phyloP scores from a whole-genome alignment of 257 asterid genomes.

The Haberlea rhodopensis region DNA sequence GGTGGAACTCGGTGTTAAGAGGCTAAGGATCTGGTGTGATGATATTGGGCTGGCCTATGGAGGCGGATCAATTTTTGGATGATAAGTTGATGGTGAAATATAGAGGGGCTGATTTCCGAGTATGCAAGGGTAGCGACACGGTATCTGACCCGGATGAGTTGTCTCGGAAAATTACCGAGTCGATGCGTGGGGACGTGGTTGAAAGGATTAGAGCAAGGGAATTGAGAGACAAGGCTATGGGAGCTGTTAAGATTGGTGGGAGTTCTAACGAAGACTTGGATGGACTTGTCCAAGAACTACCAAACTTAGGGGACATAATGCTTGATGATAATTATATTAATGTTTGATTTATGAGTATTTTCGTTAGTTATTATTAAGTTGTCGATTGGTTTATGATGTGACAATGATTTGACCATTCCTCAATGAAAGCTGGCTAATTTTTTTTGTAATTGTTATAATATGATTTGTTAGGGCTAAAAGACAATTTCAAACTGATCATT shows the following conservation, averaged over 20 bases:
- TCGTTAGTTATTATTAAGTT: too few relatives aligned
- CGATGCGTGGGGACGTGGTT: constrained; percentile 34
- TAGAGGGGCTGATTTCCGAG: constrained; percentile 35
- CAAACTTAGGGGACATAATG: not conserved
- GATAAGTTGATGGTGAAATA: constrained; percentile 52
- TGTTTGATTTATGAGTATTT: too few relatives aligned
- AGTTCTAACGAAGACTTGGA: constrained; percentile 48
- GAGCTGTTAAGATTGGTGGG: constrained; percentile 50
- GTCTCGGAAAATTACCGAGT: constrained; percentile 39
- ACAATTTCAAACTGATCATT: too few relatives aligned
- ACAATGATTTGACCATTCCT: too few relatives aligned
- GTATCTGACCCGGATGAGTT: constrained; percentile 56
- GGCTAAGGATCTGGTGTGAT: constrained; percentile 51
- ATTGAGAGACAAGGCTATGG: constrained; percentile 40
- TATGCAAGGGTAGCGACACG: constrained; percentile 43
- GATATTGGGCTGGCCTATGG: constrained; percentile 89
- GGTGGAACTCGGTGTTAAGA: constrained; percentile 77
- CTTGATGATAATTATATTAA: too few relatives aligned
- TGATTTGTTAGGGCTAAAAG: too few relatives aligned
- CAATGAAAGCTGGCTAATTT: too few relatives aligned
- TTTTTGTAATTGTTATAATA: too few relatives aligned
- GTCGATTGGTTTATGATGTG: too few relatives aligned
- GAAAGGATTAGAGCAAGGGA: constrained; percentile 47
- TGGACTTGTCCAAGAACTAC: constrained; percentile 37
- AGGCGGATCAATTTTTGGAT: constrained; percentile 70